Conservation (phyloP, 768 basidiomycete species). For the Leucosporidium yakuticum region DNA sequence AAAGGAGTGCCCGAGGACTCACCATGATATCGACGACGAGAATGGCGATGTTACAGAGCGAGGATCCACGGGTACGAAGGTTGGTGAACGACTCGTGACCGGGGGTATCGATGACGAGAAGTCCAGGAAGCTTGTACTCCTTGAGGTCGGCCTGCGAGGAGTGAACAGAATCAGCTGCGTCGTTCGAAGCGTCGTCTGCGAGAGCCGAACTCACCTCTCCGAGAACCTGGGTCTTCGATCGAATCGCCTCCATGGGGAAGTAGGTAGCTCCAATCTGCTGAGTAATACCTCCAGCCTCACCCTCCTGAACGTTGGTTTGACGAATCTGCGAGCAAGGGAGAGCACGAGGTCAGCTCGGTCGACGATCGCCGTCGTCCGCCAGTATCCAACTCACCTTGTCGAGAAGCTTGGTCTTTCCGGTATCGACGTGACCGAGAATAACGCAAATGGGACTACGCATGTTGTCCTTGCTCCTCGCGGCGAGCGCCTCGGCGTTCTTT, state of each 20-base stretch:
- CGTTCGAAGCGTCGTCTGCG: neutral
- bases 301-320: slow-evolving; percentile 98
- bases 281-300: slow-evolving; percentile 98
- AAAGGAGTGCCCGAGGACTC: slow-evolving; percentile 28
- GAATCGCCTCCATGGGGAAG: slow-evolving; percentile 93
- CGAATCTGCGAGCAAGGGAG: slow-evolving; percentile 62
- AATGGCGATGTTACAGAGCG: slow-evolving; percentile 96
- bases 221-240: slow-evolving; percentile 85
- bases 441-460: slow-evolving; percentile 96
- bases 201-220: slow-evolving; percentile 56
- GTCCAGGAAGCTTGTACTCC: slow-evolving; percentile 95
- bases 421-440: slow-evolving; percentile 98
- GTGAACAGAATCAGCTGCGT: neutral
- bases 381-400: slow-evolving; percentile 64
- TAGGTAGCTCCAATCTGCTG: slow-evolving; percentile 99
- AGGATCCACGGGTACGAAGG: slow-evolving; percentile 87
- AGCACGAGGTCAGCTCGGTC: neutral
- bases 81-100: slow-evolving; percentile 99
- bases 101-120: slow-evolving; percentile 94
- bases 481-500: slow-evolving; percentile 75
- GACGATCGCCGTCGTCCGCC: neutral
- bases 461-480: slow-evolving; percentile 79
- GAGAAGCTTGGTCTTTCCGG: slow-evolving; percentile 93
- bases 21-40: slow-evolving; percentile 98
- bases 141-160: slow-evolving; percentile 59